Conservation (phyloP, 2,329 filamentous ascomycete species). For the Xylariaceae sp. region DNA sequence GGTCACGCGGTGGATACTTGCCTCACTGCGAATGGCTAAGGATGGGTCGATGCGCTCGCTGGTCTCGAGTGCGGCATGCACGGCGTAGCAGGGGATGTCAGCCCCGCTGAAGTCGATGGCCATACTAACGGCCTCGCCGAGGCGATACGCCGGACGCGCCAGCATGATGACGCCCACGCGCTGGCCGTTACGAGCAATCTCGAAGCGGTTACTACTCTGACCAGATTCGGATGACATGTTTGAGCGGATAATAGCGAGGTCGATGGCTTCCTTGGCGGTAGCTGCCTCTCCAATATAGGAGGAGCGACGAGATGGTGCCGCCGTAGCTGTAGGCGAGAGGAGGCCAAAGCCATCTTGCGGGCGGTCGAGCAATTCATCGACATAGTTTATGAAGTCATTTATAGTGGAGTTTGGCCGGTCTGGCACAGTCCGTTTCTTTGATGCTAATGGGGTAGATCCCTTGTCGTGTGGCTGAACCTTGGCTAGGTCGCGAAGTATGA, state of each 20-base stretch:
- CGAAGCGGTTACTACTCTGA: constrained; percentile 89
- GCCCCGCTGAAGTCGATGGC: constrained; percentile 83
- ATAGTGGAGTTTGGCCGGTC: constrained; percentile 50
- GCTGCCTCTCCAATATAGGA: constrained; percentile 63
- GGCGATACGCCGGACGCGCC: constrained; percentile 83
- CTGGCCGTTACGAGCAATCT: constrained; percentile 90
- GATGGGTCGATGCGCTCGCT: constrained; percentile 81
- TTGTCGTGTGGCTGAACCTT: constrained; percentile 62
- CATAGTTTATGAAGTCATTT: constrained; percentile 77
- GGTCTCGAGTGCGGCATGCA: constrained; percentile 85
- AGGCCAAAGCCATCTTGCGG: constrained; percentile 66
- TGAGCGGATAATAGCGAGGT: constrained; percentile 86
- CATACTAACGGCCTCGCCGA: constrained; percentile 86
- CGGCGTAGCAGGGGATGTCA: constrained; percentile 82
- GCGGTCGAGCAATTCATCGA: constrained; percentile 74
- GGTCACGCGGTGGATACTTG: constrained; percentile 86
- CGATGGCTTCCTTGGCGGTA: constrained; percentile 83
- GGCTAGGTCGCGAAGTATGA: constrained; percentile 85
- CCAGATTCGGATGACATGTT: constrained; percentile 71
- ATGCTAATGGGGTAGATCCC: constrained; percentile 28
- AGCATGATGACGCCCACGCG: constrained; percentile 91
- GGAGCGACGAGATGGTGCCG: constrained; percentile 60
- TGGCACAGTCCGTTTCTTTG: constrained; percentile 38
- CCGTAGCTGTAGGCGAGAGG: constrained; percentile 74
- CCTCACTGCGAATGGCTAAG: constrained; percentile 82